phyloP scores from a whole-genome alignment of 352 stramenopile genomes.

The Phytophthora sojae region DNA sequence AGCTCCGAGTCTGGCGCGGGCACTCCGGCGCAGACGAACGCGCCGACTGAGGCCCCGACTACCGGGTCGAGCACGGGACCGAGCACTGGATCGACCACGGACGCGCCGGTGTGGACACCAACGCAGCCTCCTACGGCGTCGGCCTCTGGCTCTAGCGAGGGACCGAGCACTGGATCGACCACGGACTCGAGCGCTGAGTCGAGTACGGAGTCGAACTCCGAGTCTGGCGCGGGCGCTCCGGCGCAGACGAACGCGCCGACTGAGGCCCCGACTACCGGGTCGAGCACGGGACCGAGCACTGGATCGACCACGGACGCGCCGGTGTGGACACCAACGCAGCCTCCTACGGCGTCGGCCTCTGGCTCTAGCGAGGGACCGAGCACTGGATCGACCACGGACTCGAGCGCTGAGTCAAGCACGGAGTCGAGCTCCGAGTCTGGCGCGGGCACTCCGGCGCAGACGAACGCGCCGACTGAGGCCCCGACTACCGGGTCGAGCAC shows the following conservation, averaged over 20 bases:
- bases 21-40: background rate
- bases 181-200: constrained; percentile 1
- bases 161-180: background rate
- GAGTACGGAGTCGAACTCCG: background rate
- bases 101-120: background rate
- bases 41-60: constrained; percentile 4
- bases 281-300: no score
- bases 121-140: constrained; percentile 13
- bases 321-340: constrained; percentile 4
- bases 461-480: background rate
- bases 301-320: background rate
- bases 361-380: background rate
- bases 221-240: background rate
- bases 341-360: background rate
- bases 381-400: no score
- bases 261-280: background rate
- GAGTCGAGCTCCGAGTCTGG: background rate
- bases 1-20: background rate
- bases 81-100: constrained; percentile 6
- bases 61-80: constrained; percentile 4
- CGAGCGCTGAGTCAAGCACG: background rate
- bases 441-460: background rate
- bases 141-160: background rate
- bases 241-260: background rate
- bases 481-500: background rate